Evolutionary conservation across 768 basidiomycete genomes (phyloP).

Genomic region (Termitomyces heimii): DNA sequence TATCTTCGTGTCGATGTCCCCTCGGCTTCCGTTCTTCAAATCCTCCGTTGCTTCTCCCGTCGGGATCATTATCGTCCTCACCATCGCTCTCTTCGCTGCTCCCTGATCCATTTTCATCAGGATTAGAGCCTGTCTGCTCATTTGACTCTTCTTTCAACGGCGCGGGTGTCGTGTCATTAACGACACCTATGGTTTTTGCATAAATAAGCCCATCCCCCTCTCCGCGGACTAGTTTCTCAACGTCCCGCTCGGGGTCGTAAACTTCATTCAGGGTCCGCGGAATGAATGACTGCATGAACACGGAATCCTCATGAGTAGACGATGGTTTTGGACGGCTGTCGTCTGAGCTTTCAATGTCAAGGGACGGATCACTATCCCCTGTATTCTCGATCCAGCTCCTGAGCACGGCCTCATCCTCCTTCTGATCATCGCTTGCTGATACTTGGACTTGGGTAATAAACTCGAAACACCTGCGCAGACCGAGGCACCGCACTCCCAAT

Average conservation of each 20-base stretch:
- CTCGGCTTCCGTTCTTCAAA: slow-evolving; percentile 56
- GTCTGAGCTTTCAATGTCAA: neutral
- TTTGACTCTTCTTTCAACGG: neutral
- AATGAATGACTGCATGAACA: slow-evolving; percentile 90
- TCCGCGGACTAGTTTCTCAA: slow-evolving; percentile 66
- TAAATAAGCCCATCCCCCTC: slow-evolving; percentile 78
- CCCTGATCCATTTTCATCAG: slow-evolving; percentile 17
- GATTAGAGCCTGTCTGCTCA: slow-evolving; percentile 3
- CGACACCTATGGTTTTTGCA: slow-evolving; percentile 75
- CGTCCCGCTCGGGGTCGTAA: slow-evolving; percentile 91
- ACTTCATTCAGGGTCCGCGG: slow-evolving; percentile 90
- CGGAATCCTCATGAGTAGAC: slow-evolving; percentile 73
- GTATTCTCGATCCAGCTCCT: slow-evolving; percentile 44
- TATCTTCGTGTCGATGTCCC: slow-evolving; percentile 92
- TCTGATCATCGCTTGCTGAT: slow-evolving; percentile 16
- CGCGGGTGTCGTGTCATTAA: slow-evolving; percentile 2
- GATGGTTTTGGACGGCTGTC: slow-evolving; percentile 1
- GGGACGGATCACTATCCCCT: neutral
- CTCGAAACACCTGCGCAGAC: slow-evolving; percentile 80
- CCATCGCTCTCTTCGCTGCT: slow-evolving; percentile 20
- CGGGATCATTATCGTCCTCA: slow-evolving; percentile 28
- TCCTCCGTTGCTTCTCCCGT: slow-evolving; percentile 28
- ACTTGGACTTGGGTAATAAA: slow-evolving; percentile 68
- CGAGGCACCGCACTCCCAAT: slow-evolving; percentile 70
- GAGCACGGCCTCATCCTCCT: slow-evolving; percentile 26